Conservation (phyloP, 1,284 basidiomycete species). For the Ganoderma sinense region DNA sequence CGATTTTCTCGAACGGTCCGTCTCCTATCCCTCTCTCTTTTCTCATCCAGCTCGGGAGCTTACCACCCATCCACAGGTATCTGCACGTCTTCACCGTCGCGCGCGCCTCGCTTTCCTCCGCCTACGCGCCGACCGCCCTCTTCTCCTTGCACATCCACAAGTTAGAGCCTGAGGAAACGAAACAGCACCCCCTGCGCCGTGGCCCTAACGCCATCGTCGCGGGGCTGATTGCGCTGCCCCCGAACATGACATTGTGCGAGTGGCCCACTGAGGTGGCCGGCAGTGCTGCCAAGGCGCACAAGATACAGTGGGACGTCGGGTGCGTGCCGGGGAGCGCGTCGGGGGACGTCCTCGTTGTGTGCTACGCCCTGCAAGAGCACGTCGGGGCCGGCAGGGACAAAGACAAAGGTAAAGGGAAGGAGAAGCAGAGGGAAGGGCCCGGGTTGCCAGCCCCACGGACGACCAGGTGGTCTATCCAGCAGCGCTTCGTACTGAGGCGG, state of each 20-base stretch:
- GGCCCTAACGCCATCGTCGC: constrained; percentile 32
- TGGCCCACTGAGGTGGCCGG: background rate
- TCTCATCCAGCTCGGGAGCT: too few relatives aligned
- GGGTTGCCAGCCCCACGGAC: background rate
- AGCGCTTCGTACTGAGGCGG: constrained; percentile 45
- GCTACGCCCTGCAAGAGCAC: constrained; percentile 24
- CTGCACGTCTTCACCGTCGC: constrained; percentile 32
- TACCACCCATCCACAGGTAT: constrained; percentile 25
- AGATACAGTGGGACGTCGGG: constrained; percentile 36
- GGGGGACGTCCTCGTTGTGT: constrained; percentile 36
- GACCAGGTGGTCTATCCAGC: constrained; percentile 30
- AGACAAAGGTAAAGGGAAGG: constrained; percentile 8
- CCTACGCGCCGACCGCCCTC: constrained; percentile 36
- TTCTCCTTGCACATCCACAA: constrained; percentile 31
- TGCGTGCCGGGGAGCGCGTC: constrained; percentile 22
- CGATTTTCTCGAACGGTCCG: constrained; percentile 33
- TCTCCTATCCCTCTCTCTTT: background rate
- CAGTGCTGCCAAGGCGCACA: background rate
- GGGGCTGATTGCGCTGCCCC: constrained; percentile 33
- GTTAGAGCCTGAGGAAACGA: background rate
- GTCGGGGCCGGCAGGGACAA: background rate
- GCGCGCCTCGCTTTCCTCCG: constrained; percentile 34
- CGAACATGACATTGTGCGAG: constrained; percentile 19
- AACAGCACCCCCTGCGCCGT: constrained; percentile 2
- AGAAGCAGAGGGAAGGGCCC: background rate